These are phyloP conservation scores for Fraxinus excelsior DNA, from an alignment of 257 asterid genomes.

Conservation along the genomic window DNA sequence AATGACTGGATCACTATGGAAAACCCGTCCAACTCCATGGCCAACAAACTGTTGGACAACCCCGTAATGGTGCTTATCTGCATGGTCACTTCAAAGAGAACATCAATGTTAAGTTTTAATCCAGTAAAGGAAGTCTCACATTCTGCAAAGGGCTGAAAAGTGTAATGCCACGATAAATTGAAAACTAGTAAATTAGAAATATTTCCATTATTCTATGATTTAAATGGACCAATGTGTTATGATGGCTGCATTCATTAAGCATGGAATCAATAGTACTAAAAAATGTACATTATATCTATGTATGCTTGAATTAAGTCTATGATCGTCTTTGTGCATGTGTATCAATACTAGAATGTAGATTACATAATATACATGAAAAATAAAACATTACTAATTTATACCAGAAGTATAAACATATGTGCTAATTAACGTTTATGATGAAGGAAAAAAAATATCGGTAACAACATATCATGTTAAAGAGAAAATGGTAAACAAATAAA, in stretches of 20 bases:
- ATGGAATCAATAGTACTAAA: neutral
- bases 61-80: conserved; percentile 79
- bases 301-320: neutral
- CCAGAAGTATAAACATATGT: too few relatives aligned
- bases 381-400: neutral
- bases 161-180: neutral
- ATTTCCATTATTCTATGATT: neutral
- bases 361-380: neutral
- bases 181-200: conserved; percentile 3
- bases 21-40: conserved; percentile 93
- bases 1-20: conserved; percentile 89
- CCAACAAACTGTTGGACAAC: conserved; percentile 94
- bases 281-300: neutral
- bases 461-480: too few relatives aligned
- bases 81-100: conserved; percentile 69
- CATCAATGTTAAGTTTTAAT: conserved; percentile 26
- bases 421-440: too few relatives aligned
- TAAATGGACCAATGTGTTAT: neutral
- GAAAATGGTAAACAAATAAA: neutral
- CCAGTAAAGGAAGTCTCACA: conserved; percentile 17
- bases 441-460: too few relatives aligned
- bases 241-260: neutral
- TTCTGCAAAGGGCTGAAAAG: neutral
- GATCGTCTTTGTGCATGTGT: neutral
- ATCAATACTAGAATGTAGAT: neutral